Conservation (phyloP, 2,329 filamentous ascomycete species). For the Fusarium dimerum region DNA sequence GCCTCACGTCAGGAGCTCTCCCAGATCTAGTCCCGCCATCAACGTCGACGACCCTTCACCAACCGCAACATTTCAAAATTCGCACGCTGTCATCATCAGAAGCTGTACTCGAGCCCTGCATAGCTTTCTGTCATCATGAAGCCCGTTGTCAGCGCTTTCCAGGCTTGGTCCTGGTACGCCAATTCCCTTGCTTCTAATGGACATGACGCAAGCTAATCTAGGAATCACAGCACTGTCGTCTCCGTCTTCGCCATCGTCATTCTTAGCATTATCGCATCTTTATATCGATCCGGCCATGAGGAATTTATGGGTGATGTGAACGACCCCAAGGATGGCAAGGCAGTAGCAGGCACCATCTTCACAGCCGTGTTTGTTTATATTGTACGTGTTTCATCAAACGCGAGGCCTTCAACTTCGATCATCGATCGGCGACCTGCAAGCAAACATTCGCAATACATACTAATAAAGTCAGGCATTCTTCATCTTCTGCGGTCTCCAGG, state of each 20-base stretch:
- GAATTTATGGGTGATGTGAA: conserved; percentile 77
- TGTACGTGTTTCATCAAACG: conserved; percentile 56
- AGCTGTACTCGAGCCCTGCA: not conserved
- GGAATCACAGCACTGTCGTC: conserved; percentile 65
- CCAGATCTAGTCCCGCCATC: conserved; percentile 16
- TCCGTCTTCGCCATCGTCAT: conserved; percentile 66
- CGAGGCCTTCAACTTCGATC: not conserved
- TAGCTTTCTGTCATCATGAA: conserved; percentile 67
- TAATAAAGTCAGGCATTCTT: conserved; percentile 69
- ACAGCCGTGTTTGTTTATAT: conserved; percentile 85
- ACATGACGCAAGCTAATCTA: conserved; percentile 26
- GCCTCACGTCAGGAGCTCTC: conserved; percentile 22
- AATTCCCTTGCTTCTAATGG: conserved; percentile 13
- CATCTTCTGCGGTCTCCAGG: conserved; percentile 88
- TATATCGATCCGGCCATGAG: conserved; percentile 81
- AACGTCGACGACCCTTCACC: conserved; percentile 14
- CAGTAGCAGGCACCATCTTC: conserved; percentile 83
- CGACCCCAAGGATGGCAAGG: conserved; percentile 70
- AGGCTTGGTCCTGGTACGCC: conserved; percentile 91
- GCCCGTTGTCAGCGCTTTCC: conserved; percentile 86
- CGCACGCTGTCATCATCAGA: not conserved
- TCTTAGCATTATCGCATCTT: conserved; percentile 62
- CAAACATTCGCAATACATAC: no score
- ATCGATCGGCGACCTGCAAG: conserved; percentile 4
- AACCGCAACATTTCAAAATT: conserved; percentile 2